These are phyloP conservation scores for Phycomyces nitens DNA, from an alignment of 192 early-diverging fungal species.

Conservation along the genomic window DNA sequence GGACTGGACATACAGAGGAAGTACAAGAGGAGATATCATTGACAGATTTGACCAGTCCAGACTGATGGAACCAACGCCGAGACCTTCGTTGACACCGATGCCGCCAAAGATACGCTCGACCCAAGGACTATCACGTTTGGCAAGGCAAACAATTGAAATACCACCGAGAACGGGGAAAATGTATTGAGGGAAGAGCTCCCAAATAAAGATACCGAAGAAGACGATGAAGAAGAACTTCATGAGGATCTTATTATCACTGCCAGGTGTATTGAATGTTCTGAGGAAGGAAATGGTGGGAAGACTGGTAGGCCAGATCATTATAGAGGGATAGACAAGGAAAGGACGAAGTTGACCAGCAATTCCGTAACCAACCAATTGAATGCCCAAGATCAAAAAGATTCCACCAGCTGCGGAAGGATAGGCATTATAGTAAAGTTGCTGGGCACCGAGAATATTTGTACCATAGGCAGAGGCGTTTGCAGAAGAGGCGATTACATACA, in stretches of 20 bases:
- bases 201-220: slow-evolving; percentile 24
- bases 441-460: slow-evolving; percentile 51
- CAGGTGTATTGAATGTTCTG: slow-evolving; percentile 5
- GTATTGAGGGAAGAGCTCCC: slow-evolving; percentile 37
- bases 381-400: slow-evolving; percentile 39
- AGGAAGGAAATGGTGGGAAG: slow-evolving; percentile 43
- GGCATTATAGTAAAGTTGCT: slow-evolving; percentile 60
- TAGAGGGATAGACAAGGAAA: slow-evolving; percentile 46
- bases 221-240: slow-evolving; percentile 33
- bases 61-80: slow-evolving; percentile 36
- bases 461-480: no score
- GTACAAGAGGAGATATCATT: slow-evolving; percentile 36
- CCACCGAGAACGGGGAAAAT: slow-evolving; percentile 34
- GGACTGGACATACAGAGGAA: slow-evolving; percentile 65
- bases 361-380: slow-evolving; percentile 59
- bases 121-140: no score
- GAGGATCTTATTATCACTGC: no score
- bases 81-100: slow-evolving; percentile 29
- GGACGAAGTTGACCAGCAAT: slow-evolving; percentile 47
- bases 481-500: no score
- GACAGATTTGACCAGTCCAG: slow-evolving; percentile 43
- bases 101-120: slow-evolving; percentile 36
- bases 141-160: slow-evolving; percentile 30
- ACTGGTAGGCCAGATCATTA: slow-evolving; percentile 53
- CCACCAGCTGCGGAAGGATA: slow-evolving; percentile 46